Base-by-base conservation (phyloP, 371 early-diverging fungal species). In the Mortierella sp. region DNA sequence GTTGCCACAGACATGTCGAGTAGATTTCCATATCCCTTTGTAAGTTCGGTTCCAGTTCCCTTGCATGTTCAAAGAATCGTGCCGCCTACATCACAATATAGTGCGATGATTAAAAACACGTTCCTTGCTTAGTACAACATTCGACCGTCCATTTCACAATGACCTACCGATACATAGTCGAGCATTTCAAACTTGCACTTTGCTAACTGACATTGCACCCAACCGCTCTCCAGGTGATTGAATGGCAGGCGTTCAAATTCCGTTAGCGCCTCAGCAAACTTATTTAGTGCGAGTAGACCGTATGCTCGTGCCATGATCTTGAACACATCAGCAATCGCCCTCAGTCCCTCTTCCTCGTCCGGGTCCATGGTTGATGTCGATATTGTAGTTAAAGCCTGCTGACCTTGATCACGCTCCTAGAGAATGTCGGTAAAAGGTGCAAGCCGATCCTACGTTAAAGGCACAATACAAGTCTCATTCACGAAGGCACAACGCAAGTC, bases 1-100 rank as follows among this genome's bases (percentile, higher is more conserved):
- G 70, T 61, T 93, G 94, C 94, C 94, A 94, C 39, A 94, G 70
- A 29, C 88, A 81, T 10, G 91, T 88, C 27, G 91, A 91, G 61
- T 88, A 93, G 3, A 86, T 60, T 50, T 94, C 94, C 91, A 93
- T 90, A 43, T 86, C 87, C 21, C 83, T 81, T 34, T 85, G 62
- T 6, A 89, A 82, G 60, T 81, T 85, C 3, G 92, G 91, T 39
- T 92, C 92, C 27, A 86, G 29, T 34, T 79, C 52, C 41, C 86
- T 83, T n/a, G 79, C 81, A 2, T 65, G 77, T 14, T 51, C 61
- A 61, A 88, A 87, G 34, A 72, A 78, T 41, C 62, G 67, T 10
- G 79, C 81, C 1, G 87, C 83, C 80, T 86, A 50, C 9, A 29
- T 40, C n/a, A n/a, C n/a, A n/a, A n/a, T n/a, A n/a, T n/a, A n/a